A percentile compares a stretch with the other conserved stretches of the same genome.
Conservation (phyloP, 2,329 filamentous ascomycete genomes). For the Colletotrichum paranaense region DNA sequence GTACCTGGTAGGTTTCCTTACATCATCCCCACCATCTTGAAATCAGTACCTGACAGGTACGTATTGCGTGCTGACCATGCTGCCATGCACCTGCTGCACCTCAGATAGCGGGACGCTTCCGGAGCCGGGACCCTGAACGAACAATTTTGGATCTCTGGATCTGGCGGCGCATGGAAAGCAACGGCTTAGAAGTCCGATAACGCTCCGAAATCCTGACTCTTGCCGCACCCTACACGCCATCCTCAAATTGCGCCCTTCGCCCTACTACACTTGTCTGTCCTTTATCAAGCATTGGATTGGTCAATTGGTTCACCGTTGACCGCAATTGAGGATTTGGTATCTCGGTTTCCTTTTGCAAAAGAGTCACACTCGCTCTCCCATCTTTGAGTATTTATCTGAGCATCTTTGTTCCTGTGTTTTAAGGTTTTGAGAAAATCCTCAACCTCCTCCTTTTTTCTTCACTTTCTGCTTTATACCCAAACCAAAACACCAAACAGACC, state of each 20-base stretch:
- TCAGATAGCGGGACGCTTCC: conserved; percentile 19
- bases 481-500: neutral
- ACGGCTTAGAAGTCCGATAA: conserved; percentile 42
- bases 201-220: conserved; percentile 39
- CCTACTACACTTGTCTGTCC: neutral
- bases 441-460: neutral
- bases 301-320: conserved; percentile 21
- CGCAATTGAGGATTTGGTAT: neutral
- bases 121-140: conserved; percentile 34
- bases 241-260: conserved; percentile 22
- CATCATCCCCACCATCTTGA: neutral
- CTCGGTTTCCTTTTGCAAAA: neutral
- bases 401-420: neutral
- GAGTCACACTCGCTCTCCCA: neutral
- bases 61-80: neutral
- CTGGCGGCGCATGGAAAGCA: conserved; percentile 31
- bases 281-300: conserved; percentile 26
- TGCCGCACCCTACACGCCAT: conserved; percentile 24
- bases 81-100: conserved; percentile 1
- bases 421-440: neutral
- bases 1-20: neutral
- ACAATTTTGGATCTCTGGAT: conserved; percentile 3
- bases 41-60: neutral
- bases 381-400: neutral
- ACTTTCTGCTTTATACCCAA: neutral